Conservation (phyloP, 1,139 yeast genomes). For the Pichia sp. region DNA sequence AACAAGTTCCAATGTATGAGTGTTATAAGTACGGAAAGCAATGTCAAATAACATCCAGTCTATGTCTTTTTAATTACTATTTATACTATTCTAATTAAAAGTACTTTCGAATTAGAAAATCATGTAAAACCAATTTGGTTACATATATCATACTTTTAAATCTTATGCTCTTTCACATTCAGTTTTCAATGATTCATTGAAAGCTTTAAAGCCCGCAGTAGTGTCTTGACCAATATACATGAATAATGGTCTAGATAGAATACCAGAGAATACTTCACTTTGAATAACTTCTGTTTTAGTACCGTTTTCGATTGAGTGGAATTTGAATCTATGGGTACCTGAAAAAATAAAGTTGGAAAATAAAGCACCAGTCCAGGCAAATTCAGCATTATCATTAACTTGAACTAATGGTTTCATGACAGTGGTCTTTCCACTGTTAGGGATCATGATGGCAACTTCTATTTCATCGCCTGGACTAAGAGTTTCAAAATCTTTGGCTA, state of each 20-base stretch:
- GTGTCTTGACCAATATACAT: constrained; percentile 2
- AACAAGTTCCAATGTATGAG: constrained; percentile 91
- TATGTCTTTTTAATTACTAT: not conserved
- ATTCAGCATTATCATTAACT: not conserved
- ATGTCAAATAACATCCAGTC: not conserved
- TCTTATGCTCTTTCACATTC: not conserved
- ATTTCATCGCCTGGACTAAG: not conserved
- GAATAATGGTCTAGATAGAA: constrained; percentile 1
- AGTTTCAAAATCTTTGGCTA: too few species aligned
- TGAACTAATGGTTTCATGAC: not conserved
- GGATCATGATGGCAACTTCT: not conserved
- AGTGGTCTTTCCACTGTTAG: not conserved
- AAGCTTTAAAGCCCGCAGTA: not conserved
- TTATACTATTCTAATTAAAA: not conserved
- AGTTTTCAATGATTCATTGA: constrained; percentile 3
- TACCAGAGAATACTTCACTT: not conserved
- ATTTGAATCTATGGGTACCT: constrained; percentile 3
- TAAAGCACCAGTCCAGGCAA: constrained; percentile 1
- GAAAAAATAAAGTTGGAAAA: not conserved
- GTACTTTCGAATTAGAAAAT: not conserved
- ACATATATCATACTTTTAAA: not conserved
- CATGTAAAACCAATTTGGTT: not conserved
- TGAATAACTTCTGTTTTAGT: constrained; percentile 1
- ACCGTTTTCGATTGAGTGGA: not conserved
- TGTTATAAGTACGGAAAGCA: constrained; percentile 61